Base-by-base conservation (phyloP, 1,284 basidiomycete species). In the Ceratobasidium sp. region DNA sequence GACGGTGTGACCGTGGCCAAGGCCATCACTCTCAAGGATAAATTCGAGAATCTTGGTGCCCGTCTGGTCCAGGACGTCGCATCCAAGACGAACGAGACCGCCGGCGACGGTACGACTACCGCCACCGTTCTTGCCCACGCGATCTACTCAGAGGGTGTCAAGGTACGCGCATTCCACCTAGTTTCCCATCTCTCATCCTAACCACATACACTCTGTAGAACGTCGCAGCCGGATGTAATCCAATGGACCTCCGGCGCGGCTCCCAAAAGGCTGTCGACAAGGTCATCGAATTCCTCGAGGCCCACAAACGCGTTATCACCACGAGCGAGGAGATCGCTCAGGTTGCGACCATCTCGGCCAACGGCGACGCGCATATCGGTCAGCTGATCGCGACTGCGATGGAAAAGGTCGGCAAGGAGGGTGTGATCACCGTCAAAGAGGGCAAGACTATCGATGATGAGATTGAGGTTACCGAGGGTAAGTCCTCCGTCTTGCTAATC, bases 371-470 rank as follows among this genome's bases (percentile, higher is more conserved):
- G 24, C 96, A 98, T 83, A 89, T 99, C 79, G 97, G 97, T 73
- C 90, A 92, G 83, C 89, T 99, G 81, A 98, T 98, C 83, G 96
- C 97, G n/a, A 95, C 96, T 81, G 97, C 97, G 1, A 98, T 98
- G 97, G 97, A 98, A 85, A 98, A 98, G 84, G 97, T 98, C 77
- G 97, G 97, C 82, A 98, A 98, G 86, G 97, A 99, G 85, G 97
- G 97, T 83, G 97, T 98, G 82, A 98, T 99, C 86, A 99, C 97
- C 76, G 96, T 99, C 83, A 98, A 98, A 87, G 97, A 98, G 84
- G 97, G 97, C 74, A 90, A 92, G 78, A 98, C 97, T 14, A 97
- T 97, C 78, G 95, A 98, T 80, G 97, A 99, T 82, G 93, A 98
- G 85, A 98, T 98, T 81, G 97, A 99, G 84, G 96, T 99, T 81